Evolutionary conservation across 129 eudicot genomes (phyloP).

Genomic region (Cynara cardunculus): DNA sequence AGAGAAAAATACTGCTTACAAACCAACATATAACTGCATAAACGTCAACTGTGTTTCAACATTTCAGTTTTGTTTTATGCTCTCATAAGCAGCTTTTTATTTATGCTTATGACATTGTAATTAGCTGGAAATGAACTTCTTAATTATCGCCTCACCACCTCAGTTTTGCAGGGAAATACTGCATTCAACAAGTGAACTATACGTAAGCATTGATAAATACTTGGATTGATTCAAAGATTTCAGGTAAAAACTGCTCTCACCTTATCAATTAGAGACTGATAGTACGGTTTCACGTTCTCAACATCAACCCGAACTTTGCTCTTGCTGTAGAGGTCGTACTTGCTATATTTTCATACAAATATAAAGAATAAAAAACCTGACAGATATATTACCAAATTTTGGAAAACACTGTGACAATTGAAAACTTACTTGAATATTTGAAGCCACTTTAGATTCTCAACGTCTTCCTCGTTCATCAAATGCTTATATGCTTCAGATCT

Average conservation of each 20-base stretch:
- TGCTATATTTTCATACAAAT: conserved; percentile 36
- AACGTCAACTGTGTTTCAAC: neutral
- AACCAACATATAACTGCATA: neutral
- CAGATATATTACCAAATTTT: neutral
- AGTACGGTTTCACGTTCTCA: conserved; percentile 78
- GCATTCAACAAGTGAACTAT: conserved; percentile 13
- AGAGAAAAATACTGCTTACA: neutral
- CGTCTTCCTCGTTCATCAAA: conserved; percentile 80
- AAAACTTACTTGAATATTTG: conserved; percentile 62
- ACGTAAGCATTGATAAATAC: neutral
- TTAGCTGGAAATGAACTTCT: neutral
- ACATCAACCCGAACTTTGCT: conserved; percentile 75
- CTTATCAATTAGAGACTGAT: conserved; percentile 72
- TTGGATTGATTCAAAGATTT: neutral
- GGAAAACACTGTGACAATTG: neutral
- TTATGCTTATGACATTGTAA: neutral
- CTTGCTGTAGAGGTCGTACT: conserved; percentile 84
- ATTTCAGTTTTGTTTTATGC: neutral
- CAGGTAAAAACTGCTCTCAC: conserved; percentile 17
- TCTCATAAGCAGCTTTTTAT: conserved; percentile 4
- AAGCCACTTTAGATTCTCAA: conserved; percentile 80
- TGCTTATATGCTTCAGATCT: conserved; percentile 73
- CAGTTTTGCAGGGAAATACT: conserved; percentile 64
- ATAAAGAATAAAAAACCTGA: neutral
- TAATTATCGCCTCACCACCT: conserved; percentile 44